Conservation (phyloP, 257 asterid species). For the Linaria vulgaris region DNA sequence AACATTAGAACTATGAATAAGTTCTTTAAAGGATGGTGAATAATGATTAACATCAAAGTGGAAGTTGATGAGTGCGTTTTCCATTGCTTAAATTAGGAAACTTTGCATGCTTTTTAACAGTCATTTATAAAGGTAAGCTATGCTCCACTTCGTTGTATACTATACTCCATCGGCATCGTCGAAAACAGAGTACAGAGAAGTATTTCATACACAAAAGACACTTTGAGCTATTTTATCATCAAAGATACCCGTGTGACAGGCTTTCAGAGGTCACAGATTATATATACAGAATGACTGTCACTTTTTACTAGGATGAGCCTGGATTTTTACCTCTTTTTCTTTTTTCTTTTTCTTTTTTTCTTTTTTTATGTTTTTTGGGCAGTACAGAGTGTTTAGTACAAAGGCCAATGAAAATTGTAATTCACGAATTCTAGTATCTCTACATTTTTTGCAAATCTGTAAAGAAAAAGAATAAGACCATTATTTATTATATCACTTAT, state of each 20-base stretch:
- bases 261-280: constrained; percentile 5
- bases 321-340: not conserved
- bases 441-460: not conserved
- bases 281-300: not conserved
- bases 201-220: constrained; percentile 8
- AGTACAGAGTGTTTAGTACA: constrained; percentile 4
- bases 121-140: not conserved
- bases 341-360: not conserved
- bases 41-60: constrained; percentile 13
- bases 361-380: constrained; percentile 2
- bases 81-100: not conserved
- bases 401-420: not conserved
- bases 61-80: constrained; percentile 11
- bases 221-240: constrained; percentile 1
- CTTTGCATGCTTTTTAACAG: constrained; percentile 3
- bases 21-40: constrained; percentile 19
- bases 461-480: not conserved
- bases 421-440: too few species aligned
- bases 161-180: not conserved
- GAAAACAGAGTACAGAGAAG: constrained; percentile 2
- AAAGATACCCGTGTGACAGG: too few species aligned
- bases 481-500: not conserved
- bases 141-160: not conserved
- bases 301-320: not conserved
- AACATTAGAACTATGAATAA: constrained; percentile 26